phyloP scores from a whole-genome alignment of 352 stramenopile genomes.

The Phytophthora megakarya region DNA sequence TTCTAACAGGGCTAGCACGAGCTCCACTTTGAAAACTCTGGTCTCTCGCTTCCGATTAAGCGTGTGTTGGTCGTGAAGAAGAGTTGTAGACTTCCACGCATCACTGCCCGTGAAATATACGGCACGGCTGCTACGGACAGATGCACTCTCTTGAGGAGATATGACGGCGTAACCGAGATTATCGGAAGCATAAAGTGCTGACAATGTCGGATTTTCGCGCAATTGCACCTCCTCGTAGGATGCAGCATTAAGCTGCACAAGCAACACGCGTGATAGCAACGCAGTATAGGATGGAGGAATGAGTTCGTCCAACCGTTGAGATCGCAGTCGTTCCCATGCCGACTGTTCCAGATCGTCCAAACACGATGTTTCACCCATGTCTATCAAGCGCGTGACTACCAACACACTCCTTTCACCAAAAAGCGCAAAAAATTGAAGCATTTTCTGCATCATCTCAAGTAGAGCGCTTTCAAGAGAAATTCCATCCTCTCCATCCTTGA shows the following conservation, averaged over 20 bases:
- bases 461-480: conserved; percentile 40
- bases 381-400: conserved; percentile 47
- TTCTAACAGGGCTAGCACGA: conserved; percentile 41
- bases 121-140: conserved; percentile 33
- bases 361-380: conserved; percentile 11
- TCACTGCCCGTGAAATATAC: conserved; percentile 36
- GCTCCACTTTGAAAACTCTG: conserved; percentile 41
- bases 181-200: conserved; percentile 39
- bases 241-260: conserved; percentile 46
- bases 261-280: conserved; percentile 44
- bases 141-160: conserved; percentile 33
- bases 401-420: conserved; percentile 57
- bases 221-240: conserved; percentile 48
- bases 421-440: conserved; percentile 62
- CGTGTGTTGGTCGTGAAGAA: conserved; percentile 31
- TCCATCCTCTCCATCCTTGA: conserved; percentile 27
- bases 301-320: conserved; percentile 35
- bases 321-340: conserved; percentile 47
- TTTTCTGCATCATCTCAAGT: conserved; percentile 48
- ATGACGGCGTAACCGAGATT: conserved; percentile 49
- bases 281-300: conserved; percentile 39
- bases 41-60: conserved; percentile 30
- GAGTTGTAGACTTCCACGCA: conserved; percentile 41
- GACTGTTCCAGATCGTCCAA: conserved; percentile 42
- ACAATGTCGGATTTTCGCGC: conserved; percentile 40